Percentiles rank a stretch among this genome's conserved stretches.
These are phyloP conservation scores for Colletotrichum filicis DNA, from an alignment of 2,329 filamentous ascomycete genomes.

Conservation along the genomic window DNA sequence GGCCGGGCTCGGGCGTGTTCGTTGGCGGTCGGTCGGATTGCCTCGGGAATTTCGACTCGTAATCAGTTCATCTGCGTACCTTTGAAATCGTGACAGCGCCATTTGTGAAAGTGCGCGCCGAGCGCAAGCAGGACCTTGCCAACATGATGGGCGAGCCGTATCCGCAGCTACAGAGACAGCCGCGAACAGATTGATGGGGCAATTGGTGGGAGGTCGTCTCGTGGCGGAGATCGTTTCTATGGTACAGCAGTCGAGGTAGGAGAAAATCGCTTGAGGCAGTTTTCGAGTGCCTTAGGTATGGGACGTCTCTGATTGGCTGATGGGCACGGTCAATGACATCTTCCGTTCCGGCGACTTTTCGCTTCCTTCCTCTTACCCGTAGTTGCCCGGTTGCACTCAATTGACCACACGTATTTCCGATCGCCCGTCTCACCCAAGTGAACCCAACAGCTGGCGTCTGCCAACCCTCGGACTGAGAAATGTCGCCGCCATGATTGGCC, in stretches of 20 bases:
- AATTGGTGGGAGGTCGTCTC: slow-evolving; percentile 45
- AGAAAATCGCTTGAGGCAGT: slow-evolving; percentile 37
- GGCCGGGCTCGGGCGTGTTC: slow-evolving; percentile 21
- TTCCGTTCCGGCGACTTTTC: slow-evolving; percentile 32
- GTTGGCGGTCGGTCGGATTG: slow-evolving; percentile 38
- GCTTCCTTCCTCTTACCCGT: slow-evolving; percentile 26
- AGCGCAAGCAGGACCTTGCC: slow-evolving; percentile 90
- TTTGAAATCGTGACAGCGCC: slow-evolving; percentile 77
- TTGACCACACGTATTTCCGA: slow-evolving; percentile 21
- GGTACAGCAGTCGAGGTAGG: slow-evolving; percentile 31
- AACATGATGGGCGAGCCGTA: slow-evolving; percentile 78
- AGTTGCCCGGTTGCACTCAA: slow-evolving; percentile 16
- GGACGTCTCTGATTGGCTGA: slow-evolving; percentile 27
- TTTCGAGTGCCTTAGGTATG: slow-evolving; percentile 36
- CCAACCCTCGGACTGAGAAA: slow-evolving; percentile 28
- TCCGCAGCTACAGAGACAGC: slow-evolving; percentile 50
- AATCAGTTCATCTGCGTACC: slow-evolving; percentile 68
- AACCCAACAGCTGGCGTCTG: background rate
- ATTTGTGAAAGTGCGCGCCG: slow-evolving; percentile 86
- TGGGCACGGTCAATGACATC: slow-evolving; percentile 28
- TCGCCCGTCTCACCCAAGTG: background rate
- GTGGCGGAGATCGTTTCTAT: slow-evolving; percentile 35
- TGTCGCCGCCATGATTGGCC: slow-evolving; percentile 29
- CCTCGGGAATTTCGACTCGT: slow-evolving; percentile 48
- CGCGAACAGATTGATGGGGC: slow-evolving; percentile 47